Conservation (phyloP, 73 alveolate species). For the Paramecium caudatum region DNA sequence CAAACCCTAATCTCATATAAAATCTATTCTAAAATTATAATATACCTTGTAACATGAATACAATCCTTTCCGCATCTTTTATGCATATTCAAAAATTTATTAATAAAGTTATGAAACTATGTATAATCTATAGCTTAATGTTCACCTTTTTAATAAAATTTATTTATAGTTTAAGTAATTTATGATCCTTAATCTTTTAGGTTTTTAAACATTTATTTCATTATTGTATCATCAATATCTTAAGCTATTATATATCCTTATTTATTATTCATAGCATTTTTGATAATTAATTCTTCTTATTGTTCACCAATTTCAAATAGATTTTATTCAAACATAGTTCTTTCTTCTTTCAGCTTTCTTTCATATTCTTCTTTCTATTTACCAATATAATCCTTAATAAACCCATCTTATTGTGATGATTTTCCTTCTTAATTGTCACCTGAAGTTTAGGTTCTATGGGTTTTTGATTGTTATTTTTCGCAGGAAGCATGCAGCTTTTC, state of each 20-base stretch:
- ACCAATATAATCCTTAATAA: slow-evolving; percentile 19
- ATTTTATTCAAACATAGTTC: slow-evolving; percentile 7
- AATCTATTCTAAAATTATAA: background rate
- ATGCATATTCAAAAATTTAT: background rate
- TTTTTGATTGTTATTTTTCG: background rate
- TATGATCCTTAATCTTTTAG: slow-evolving; percentile 8
- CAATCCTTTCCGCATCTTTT: slow-evolving; percentile 58
- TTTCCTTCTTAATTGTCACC: slow-evolving; percentile 27
- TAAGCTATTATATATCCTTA: background rate
- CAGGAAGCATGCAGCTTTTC: background rate
- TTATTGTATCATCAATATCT: background rate
- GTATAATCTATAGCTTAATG: background rate
- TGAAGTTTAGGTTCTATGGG: background rate
- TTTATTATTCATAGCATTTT: slow-evolving; percentile 36
- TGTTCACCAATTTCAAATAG: slow-evolving; percentile 6
- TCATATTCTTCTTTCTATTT: slow-evolving; percentile 49
- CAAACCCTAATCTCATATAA: slow-evolving; percentile 48
- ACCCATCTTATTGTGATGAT: background rate
- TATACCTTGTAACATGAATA: slow-evolving; percentile 49
- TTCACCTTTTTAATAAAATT: background rate
- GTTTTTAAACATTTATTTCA: slow-evolving; percentile 33
- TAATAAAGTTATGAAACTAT: background rate
- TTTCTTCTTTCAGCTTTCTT: slow-evolving; percentile 13
- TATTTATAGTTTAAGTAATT: background rate
- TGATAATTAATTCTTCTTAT: slow-evolving; percentile 23